Base-by-base conservation (phyloP, 2,329 filamentous ascomycete genomes). In the Huntiella savannae region DNA sequence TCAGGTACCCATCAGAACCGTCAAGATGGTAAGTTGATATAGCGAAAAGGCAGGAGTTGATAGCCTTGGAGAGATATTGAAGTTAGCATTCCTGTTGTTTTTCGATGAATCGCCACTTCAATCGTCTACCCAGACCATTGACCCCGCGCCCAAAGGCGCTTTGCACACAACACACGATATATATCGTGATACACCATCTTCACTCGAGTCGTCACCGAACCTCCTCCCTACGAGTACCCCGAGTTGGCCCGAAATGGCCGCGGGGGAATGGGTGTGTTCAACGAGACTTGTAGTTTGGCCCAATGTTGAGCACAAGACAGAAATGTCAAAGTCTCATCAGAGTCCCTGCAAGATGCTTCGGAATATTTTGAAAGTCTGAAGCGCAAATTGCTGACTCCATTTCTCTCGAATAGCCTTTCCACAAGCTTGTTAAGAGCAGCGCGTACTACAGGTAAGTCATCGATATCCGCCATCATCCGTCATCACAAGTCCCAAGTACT, bases 361-460 rank as follows among this genome's bases (percentile, higher is more conserved):
- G 83, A 82, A 47, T 12, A 35, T 10, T 17, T 45, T 38, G 41
- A 40, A 46, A 46, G 39, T 75, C 87, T 95, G 87, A 95, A 95
- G 87, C 86, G 87, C 77, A 78, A 94, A 94, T 94, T 95, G 88
- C 88, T 95, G 87, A 95, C 85, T 94, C 83, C 79, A 67, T 67
- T 67, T 60, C 60, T 50, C 52, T 63, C 55, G 57, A 54, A 58
- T 64, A 94, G 86, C 64, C 75, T 69, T 88, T 86, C 81, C 77
- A 83, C 76, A 96, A 96, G 79, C 69, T 80, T 66, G 76, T 91
- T 66, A 96, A 96, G 82, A 94, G 81, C 77, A 86, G 81, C 70
- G 82, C 91, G 65, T 98, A 96, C 85, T 95, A 83, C 78, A 94
- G 85, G 85, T 93, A 62, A 79, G 80, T 28, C 28, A 19, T n/a